Percentiles rank a stretch among this genome's conserved stretches.
phyloP scores from a whole-genome alignment of 352 stramenopile genomes.

The Phytophthora boehmeriae region DNA sequence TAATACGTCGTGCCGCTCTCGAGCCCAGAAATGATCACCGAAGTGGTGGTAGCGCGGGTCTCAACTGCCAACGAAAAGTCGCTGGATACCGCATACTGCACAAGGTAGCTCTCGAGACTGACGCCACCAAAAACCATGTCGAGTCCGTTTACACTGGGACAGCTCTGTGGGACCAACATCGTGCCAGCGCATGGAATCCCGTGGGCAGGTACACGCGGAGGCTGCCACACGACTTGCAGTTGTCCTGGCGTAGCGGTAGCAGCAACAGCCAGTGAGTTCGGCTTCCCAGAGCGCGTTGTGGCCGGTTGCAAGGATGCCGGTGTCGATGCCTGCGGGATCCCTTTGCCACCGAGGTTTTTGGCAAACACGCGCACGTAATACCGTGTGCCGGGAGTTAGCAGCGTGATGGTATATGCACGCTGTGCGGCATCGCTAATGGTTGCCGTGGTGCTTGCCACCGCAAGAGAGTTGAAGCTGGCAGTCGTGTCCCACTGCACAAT shows the following conservation, averaged over 20 bases:
- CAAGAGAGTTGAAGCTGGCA: constrained; percentile 86
- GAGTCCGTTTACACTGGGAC: constrained; percentile 61
- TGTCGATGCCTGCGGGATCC: constrained; percentile 58
- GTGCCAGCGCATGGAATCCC: constrained; percentile 74
- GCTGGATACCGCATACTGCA: constrained; percentile 88
- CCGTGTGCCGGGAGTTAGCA: constrained; percentile 76
- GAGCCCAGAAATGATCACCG: constrained; percentile 66
- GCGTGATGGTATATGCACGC: constrained; percentile 78
- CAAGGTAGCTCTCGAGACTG: constrained; percentile 90
- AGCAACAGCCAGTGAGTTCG: constrained; percentile 49
- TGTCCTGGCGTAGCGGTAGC: constrained; percentile 36
- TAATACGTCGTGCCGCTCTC: constrained; percentile 78
- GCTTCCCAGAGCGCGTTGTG: constrained; percentile 71
- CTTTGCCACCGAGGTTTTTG: constrained; percentile 58
- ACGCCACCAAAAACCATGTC: constrained; percentile 93
- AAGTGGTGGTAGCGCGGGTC: constrained; percentile 62
- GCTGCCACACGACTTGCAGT: constrained; percentile 70
- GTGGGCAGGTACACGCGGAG: constrained; percentile 65
- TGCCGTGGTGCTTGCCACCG: constrained; percentile 57
- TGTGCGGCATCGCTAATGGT: constrained; percentile 62
- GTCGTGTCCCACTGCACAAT: constrained; percentile 93
- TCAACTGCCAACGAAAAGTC: constrained; percentile 81
- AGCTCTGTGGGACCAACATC: constrained; percentile 54
- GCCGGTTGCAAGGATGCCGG: constrained; percentile 55
- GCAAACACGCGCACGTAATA: constrained; percentile 94